Evolutionary conservation across 805 yeast genomes (phyloP).

Genomic region (Huiozyma naganishii): DNA sequence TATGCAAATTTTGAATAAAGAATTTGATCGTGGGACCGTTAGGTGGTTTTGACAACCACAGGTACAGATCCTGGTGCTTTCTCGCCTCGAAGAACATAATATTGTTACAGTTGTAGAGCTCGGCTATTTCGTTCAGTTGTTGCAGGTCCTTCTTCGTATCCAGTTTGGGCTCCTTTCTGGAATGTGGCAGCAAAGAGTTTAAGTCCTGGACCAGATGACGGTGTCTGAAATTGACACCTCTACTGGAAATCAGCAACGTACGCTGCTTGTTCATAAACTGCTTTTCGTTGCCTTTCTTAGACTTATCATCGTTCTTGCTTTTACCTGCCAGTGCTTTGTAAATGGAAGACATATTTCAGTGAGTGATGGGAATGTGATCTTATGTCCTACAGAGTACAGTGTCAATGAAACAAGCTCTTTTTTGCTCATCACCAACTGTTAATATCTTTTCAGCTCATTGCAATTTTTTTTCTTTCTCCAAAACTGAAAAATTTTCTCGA

Average conservation of each 20-base stretch:
- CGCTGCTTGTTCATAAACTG: conserved; percentile 77
- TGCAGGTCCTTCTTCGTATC: conserved; percentile 84
- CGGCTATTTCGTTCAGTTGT: conserved; percentile 92
- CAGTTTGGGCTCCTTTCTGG: conserved; percentile 91
- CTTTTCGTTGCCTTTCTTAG: conserved; percentile 29
- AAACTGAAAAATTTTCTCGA: conserved; percentile 4
- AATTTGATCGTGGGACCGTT: conserved; percentile 95
- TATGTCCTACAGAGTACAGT: background rate
- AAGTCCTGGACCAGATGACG: conserved; percentile 87
- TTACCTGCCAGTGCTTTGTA: conserved; percentile 55
- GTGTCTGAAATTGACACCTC: conserved; percentile 93
- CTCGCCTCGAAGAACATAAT: conserved; percentile 89
- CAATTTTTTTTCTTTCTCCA: conserved; percentile 1
- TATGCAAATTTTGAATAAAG: conserved; percentile 88
- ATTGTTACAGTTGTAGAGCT: conserved; percentile 93
- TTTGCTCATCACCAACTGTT: background rate
- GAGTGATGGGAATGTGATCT: background rate
- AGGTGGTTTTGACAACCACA: conserved; percentile 94
- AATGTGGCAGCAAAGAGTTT: conserved; percentile 73
- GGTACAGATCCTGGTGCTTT: conserved; percentile 87
- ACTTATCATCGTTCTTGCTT: conserved; percentile 19
- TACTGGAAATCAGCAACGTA: conserved; percentile 77
- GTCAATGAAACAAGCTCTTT: background rate
- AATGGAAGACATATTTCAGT: conserved; percentile 49
- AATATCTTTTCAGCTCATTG: background rate